Evolutionary conservation across 306 rosid genomes (phyloP), one percentile per base, ranked within the genome.

Genomic region (Arachis stenosperma): DNA sequence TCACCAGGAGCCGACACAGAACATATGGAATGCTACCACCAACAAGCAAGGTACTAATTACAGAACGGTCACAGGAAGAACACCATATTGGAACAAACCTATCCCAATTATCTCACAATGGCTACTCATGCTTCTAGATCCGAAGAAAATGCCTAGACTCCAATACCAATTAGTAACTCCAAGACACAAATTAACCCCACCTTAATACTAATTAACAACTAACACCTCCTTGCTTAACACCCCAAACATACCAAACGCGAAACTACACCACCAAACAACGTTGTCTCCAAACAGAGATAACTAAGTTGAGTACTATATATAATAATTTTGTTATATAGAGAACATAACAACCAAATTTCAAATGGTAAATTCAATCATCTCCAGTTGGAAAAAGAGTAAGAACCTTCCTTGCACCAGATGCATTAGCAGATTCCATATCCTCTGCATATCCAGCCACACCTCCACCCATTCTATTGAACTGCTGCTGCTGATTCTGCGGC

Each of bases 301-400:
- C 52, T 62, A 58, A 65, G 27, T 9, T 41, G 70, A 67, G 39
- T 69, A 77, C 79, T 56, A 78, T 59, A 74, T 68, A 42, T 46
- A 17, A 12, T n/a, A 6, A 51, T 42, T 27, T 37, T 41, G 22
- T 78, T 50, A 13, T 52, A 52, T n/a, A 52, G 13, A 52, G 57
- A 52, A 52, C 15, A 52, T 52, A 52, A 52, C 57, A 52, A 8
- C 29, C 55, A 13, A 48, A 9, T 8, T 44, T 9, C 52, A 47
- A 12, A 48, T 5, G 29, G 22, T 69, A 66, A 62, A 81, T 59
- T 93, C 88, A 94, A 78, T 94, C 97, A 71, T 94, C 92, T 71
- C 94, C 98, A 3, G 92, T 88, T 53, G 98, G 97, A 77, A 91
- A 94, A 50, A 94, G 77, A 71, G 98, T 91, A 67, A 94, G 97